Percentiles rank a stretch among this genome's conserved stretches.
Conservation (phyloP, 139 green algal species). For the Auxenochlorella pyrenoidosa region DNA sequence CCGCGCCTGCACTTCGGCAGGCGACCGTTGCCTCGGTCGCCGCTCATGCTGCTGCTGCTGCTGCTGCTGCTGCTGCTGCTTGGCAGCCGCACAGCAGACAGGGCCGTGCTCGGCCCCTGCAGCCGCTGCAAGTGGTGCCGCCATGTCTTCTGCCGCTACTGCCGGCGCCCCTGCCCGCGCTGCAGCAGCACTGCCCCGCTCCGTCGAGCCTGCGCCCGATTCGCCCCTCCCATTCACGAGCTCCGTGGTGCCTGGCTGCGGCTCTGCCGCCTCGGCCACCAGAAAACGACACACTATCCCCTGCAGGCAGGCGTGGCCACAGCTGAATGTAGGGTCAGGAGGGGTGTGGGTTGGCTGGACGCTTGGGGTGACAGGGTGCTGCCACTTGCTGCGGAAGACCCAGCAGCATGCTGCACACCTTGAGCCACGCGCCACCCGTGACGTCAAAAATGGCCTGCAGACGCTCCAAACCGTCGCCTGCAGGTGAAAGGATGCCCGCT, state of each 20-base stretch:
- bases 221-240: neutral
- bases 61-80: neutral
- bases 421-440: constrained; percentile 1
- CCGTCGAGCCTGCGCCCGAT: neutral
- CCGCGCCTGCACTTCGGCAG: no score
- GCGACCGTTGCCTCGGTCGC: no score
- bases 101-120: neutral
- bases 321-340: neutral
- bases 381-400: neutral
- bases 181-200: neutral
- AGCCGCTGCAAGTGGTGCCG: neutral
- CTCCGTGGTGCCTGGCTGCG: neutral
- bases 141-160: neutral
- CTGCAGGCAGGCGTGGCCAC: neutral
- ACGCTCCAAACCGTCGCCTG: constrained; percentile 32
- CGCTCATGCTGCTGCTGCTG: neutral
- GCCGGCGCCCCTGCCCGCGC: neutral
- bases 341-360: no score
- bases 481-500: neutral
- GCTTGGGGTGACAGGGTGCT: neutral
- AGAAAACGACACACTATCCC: constrained; percentile 33
- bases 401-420: neutral
- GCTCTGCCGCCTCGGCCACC: neutral
- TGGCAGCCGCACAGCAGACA: neutral
- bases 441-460: constrained; percentile 31